These are phyloP conservation scores for Teratosphaeria gauchensis DNA, from an alignment of 2,329 filamentous ascomycete genomes.

Conservation along the genomic window DNA sequence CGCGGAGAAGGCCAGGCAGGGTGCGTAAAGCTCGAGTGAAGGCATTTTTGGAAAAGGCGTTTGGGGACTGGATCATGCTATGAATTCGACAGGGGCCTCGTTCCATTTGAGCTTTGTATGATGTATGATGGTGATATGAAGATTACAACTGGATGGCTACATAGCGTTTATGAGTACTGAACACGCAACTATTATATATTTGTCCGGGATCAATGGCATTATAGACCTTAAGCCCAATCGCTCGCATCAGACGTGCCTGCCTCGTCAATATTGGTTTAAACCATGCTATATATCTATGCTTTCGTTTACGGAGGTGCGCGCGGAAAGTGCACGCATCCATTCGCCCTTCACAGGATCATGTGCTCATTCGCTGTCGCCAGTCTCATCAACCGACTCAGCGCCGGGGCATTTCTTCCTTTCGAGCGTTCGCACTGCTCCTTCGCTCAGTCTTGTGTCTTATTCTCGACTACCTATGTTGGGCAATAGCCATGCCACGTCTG, in stretches of 20 bases:
- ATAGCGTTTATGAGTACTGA: too few relatives aligned
- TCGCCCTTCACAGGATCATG: background rate
- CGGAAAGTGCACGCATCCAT: background rate
- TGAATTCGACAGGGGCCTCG: too few relatives aligned
- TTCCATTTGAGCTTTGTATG: too few relatives aligned
- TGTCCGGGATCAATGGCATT: too few relatives aligned
- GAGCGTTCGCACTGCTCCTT: background rate
- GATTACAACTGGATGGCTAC: too few relatives aligned
- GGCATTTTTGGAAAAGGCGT: background rate
- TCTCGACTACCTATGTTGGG: background rate
- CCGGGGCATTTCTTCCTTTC: background rate
- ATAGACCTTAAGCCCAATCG: too few relatives aligned
- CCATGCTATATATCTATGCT: background rate
- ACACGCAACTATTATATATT: too few relatives aligned
- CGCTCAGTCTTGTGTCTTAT: background rate
- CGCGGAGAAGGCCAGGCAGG: slow-evolving; percentile 43
- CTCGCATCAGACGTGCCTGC: too few relatives aligned
- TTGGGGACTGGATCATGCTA: background rate
- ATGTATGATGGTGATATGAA: too few relatives aligned
- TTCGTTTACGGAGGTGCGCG: background rate
- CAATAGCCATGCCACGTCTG: background rate
- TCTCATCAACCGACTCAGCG: background rate
- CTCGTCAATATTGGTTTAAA: background rate
- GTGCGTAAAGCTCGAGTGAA: slow-evolving; percentile 11
- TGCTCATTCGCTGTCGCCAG: background rate